Evolutionary conservation across 1,284 basidiomycete species (phyloP), one percentile per base, ranked within the genome.

Genomic region (Ganoderma multipileum): DNA sequence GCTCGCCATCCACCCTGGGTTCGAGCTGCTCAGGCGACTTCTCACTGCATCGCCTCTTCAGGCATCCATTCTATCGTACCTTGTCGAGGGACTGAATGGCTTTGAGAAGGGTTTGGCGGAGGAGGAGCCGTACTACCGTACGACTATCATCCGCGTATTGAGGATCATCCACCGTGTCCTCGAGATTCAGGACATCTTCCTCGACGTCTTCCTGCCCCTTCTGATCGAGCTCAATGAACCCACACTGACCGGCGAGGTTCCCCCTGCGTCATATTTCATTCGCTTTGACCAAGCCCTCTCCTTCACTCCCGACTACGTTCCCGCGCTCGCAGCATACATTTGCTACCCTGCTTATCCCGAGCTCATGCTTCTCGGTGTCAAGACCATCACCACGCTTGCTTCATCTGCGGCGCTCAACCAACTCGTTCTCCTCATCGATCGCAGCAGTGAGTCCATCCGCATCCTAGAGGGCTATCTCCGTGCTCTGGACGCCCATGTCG

Each of bases 131-230:
- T 89, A 84, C 78, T 95, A 92, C 82, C 87, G 86, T 47, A 87
- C 86, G 65, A 95, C 94, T 4, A 91, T 98, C 69, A 83, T 91
- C 36, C 91, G 94, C 20, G 89, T 95, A 4, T 83, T 99, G 55
- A 86, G 96, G 69, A 96, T 98, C 73, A 85, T 96, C 36, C 88
- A 92, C 72, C 89, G 95, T 1, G 88, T 95, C 0, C 83, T 98
- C 65, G 93, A 95, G 67, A 86, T 96, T 39, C 96, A 99, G 78
- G 91, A 94, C 64, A 87, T 95, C 63, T 99, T 97, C 83, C 84
- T 96, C 58, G 95, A 98, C 69, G 90, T 97, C 20, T 87, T 98
- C 58, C 83, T 98, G 14, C 95, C 96, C 2, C 81, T 93, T 4
- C 86, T 97, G 7, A 82, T 88, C 9, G 91, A 95, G 62, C 82